Evolutionary conservation across 768 basidiomycete genomes (phyloP), one percentile per base, ranked within the genome.

Genomic region (Exidia glandulosa): DNA sequence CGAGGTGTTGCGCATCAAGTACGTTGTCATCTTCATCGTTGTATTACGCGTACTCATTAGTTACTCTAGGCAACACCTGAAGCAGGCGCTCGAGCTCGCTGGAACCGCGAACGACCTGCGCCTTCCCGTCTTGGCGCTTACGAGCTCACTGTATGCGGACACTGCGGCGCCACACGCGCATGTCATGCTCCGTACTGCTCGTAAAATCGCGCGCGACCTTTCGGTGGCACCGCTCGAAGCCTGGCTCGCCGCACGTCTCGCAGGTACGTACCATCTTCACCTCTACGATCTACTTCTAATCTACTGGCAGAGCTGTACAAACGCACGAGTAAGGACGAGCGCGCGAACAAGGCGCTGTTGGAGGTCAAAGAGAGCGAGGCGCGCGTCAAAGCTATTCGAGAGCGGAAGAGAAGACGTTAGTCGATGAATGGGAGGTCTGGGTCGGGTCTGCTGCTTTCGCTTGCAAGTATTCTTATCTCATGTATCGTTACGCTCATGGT

Each of bases 111-210:
- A 88, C 62, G 81, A 90, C 66, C 71, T 89, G 23, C 84, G 87
- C 9, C 86, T 86, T 13, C 72, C 88, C 1, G 75, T 89, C 3
- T 74, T 90, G 19, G 81, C 85, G 2, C 76, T 90, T 19, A 79
- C 85, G 12, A 78, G 87, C 1, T 78, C 84, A 30, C 85, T 89
- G 62, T 90, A 88, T 62, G 65, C 86, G 30, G 81, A 88, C 59
- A 89, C 88, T 0, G 80, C 86, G 0, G 76, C 76, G 2, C 81
- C 83, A n/a, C 83, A 89, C 62, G 87, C 88, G 5, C 74, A 77
- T 66, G 73, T 77, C 58, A 86, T 88, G 75, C 71, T 91, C 1
- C 75, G 74, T 14, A 83, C 85, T 2, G 85, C 83, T 52, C 86
- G 86, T 65, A 83, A 84, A 65, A 75, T 90, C 2, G 86, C 84